Percentiles rank a stretch among this genome's conserved stretches.
These are phyloP conservation scores for Spergularia bocconei DNA, from an alignment of 148 eudicot species.

Conservation along the genomic window DNA sequence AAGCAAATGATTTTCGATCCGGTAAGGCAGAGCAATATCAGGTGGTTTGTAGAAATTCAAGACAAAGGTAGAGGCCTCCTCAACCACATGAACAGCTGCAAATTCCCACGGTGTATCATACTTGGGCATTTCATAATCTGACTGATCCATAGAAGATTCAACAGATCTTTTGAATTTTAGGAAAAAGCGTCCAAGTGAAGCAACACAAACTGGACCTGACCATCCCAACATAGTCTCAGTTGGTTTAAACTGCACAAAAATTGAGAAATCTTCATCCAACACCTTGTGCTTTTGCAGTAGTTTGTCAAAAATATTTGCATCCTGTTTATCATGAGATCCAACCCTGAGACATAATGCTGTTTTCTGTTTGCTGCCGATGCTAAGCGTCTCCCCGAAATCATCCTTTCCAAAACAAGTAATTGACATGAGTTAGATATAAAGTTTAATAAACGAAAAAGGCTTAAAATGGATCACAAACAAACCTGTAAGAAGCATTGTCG, in stretches of 20 bases:
- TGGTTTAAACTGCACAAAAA: slow-evolving; percentile 66
- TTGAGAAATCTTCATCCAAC: slow-evolving; percentile 53
- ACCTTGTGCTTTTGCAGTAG: slow-evolving; percentile 72
- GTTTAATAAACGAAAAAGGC: background rate
- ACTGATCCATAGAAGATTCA: slow-evolving; percentile 34
- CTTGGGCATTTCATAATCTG: slow-evolving; percentile 26
- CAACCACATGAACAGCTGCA: slow-evolving; percentile 79
- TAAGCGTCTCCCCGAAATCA: slow-evolving; percentile 52
- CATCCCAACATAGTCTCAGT: slow-evolving; percentile 53
- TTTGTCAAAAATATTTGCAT: slow-evolving; percentile 54
- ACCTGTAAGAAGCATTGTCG: slow-evolving; percentile 86
- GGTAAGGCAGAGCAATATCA: slow-evolving; percentile 60
- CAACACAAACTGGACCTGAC: slow-evolving; percentile 98
- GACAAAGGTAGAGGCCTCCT: slow-evolving; percentile 78
- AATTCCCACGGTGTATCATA: slow-evolving; percentile 41
- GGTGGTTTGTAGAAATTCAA: slow-evolving; percentile 70
- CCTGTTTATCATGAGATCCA: slow-evolving; percentile 41
- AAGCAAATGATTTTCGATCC: slow-evolving; percentile 73
- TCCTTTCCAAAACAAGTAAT: slow-evolving; percentile 38
- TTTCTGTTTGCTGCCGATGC: slow-evolving; percentile 68
- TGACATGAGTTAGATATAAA: background rate
- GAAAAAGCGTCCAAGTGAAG: slow-evolving; percentile 89
- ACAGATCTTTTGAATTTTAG: slow-evolving; percentile 61
- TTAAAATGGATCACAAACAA: slow-evolving; percentile 20
- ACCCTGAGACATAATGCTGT: slow-evolving; percentile 48